Conservation (phyloP, 2,329 filamentous ascomycete species). For the Mariannaea elegans region DNA sequence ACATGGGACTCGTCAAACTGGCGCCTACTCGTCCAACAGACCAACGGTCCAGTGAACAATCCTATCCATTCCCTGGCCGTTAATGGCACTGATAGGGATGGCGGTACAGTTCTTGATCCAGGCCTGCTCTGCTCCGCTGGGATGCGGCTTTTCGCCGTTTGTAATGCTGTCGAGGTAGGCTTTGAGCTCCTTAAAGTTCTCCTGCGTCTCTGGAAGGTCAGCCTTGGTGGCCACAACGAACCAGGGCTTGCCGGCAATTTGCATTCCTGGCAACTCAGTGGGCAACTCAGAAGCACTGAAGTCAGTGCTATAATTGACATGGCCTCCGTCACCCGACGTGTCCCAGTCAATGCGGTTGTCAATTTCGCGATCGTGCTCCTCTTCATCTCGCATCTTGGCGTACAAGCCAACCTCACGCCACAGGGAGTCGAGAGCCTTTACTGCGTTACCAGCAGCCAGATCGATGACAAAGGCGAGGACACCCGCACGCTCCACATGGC, state of each 20-base stretch:
- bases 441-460: constrained; percentile 80
- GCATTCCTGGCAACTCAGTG: constrained; percentile 54
- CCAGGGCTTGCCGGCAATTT: constrained; percentile 95
- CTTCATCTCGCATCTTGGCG: constrained; percentile 78
- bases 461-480: constrained; percentile 96
- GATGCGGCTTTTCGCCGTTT: constrained; percentile 72
- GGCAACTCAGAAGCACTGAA: constrained; percentile 26
- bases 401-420: constrained; percentile 94
- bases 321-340: constrained; percentile 52
- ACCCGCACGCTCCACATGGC: constrained; percentile 92
- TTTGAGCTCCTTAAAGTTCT: constrained; percentile 77
- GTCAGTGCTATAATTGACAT: constrained; percentile 37
- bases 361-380: constrained; percentile 72
- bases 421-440: constrained; percentile 78
- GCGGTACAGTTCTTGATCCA: constrained; percentile 72
- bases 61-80: constrained; percentile 81
- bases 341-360: constrained; percentile 66
- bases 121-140: constrained; percentile 68
- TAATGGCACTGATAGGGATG: constrained; percentile 90
- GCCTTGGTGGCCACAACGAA: constrained; percentile 95
- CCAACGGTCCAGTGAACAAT: constrained; percentile 78
- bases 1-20: constrained; percentile 19
- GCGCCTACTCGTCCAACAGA: constrained; percentile 62
- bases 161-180: constrained; percentile 75
- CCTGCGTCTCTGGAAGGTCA: constrained; percentile 80